Conservation (phyloP, 768 basidiomycete species). For the Suillus placidus region DNA sequence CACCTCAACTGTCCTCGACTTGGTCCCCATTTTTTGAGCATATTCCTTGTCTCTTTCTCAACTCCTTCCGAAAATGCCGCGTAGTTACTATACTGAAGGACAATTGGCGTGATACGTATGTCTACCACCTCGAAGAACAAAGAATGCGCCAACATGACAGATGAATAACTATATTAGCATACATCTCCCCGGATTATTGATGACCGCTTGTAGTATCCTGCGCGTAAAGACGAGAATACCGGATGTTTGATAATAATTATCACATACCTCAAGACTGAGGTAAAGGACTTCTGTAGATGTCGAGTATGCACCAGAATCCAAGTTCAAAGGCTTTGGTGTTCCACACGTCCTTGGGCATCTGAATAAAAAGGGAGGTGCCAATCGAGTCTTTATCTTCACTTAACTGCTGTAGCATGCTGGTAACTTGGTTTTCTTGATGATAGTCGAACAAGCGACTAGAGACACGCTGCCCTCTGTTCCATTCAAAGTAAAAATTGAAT, state of each 20-base stretch:
- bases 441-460: constrained; percentile 2
- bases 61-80: no score
- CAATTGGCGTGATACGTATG: no score
- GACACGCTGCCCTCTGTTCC: background rate
- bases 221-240: background rate
- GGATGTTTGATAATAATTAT: background rate
- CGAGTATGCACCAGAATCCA: background rate
- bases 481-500: background rate
- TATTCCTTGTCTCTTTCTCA: no score
- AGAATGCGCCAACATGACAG: no score
- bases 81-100: no score
- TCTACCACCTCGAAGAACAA: background rate
- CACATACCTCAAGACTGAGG: background rate
- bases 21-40: no score
- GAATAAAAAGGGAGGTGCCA: background rate
- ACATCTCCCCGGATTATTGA: no score
- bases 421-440: constrained; percentile 1
- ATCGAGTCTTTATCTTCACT: background rate
- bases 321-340: background rate
- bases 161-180: background rate
- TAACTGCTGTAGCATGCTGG: background rate
- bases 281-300: background rate
- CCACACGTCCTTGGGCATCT: no score
- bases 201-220: background rate
- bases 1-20: no score